Evolutionary conservation across 2,329 filamentous ascomycete genomes (phyloP).

Genomic region (Apiospora arundinis): DNA sequence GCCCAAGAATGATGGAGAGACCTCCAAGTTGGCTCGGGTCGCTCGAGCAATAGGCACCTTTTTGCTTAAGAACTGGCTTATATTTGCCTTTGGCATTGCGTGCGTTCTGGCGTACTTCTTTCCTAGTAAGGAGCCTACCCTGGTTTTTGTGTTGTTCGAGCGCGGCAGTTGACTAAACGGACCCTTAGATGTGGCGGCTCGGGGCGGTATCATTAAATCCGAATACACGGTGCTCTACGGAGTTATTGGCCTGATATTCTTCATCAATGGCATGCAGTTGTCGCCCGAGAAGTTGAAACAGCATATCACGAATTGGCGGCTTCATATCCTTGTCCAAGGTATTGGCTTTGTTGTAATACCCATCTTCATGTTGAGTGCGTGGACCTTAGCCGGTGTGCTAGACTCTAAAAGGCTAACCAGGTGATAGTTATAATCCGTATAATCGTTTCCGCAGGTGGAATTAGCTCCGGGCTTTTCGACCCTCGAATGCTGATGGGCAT

Average conservation of each 20-base stretch:
- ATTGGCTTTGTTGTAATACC: constrained; percentile 73
- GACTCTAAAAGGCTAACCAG: background rate
- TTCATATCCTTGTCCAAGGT: constrained; percentile 71
- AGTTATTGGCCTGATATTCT: constrained; percentile 72
- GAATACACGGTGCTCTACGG: constrained; percentile 71
- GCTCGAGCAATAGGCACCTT: constrained; percentile 31
- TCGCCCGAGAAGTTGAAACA: constrained; percentile 64
- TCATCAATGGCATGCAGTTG: constrained; percentile 74
- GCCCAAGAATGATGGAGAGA: constrained; percentile 20
- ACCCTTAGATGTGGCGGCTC: constrained; percentile 51
- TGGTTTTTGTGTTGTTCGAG: background rate
- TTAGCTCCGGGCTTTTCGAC: constrained; percentile 64
- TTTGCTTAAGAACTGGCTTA: constrained; percentile 39
- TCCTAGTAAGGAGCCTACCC: constrained; percentile 49
- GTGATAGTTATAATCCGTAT: constrained; percentile 52
- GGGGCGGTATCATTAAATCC: constrained; percentile 57
- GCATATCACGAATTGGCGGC: constrained; percentile 70
- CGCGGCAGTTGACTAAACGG: constrained; percentile 16
- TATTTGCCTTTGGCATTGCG: constrained; percentile 39
- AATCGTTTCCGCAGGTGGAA: constrained; percentile 52
- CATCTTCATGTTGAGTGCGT: constrained; percentile 62
- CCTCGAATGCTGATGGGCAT: constrained; percentile 71
- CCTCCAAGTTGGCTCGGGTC: constrained; percentile 17
- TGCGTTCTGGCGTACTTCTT: constrained; percentile 41
- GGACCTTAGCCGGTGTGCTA: background rate